Base-by-base conservation (phyloP, 2,329 filamentous ascomycete genomes). In the Aureobasidium sp. region DNA sequence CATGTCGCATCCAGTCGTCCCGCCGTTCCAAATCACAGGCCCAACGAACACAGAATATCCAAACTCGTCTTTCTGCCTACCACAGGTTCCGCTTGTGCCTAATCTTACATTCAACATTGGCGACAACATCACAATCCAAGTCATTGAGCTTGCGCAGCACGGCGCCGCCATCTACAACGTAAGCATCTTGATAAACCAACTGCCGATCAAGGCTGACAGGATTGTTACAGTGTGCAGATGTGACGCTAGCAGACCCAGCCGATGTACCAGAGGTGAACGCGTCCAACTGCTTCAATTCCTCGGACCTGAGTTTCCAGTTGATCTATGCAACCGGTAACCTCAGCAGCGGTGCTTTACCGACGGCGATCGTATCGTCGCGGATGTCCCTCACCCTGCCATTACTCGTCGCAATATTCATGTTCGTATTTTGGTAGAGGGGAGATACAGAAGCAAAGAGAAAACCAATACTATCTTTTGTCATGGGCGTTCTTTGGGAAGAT, bases 101-200 rank as follows among this genome's bases (percentile, higher is more conserved):
- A 88, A 89, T 68, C 77, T 86, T 48, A 84, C 76, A 1, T 87
- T 91, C 50, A 86, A 89, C 53, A 77, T 86, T 0, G 94, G 94
- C n/a, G 89, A 96, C 76, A 86, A 89, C 71, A 91, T 91, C 29
- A 96, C 92, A 0, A 94, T 97, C 62, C 92, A 97, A 72, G 75
- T 96, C 3, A 86, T 97, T 30, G 90, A 96, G 78, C 76, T 85
- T 8, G 92, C 92, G 15, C 78, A 90, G 63, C 91, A 96, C 70
- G 92, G 92, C 3, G 92, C 90, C 1, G 81, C 89, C 5, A 75
- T 97, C 42, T 96, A 87, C 71, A 91, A 89, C 64, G 89, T 92
- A 79, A 67, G 87, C 13, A 25, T 5, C 30, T 6, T 21, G 0
- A 25, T 21, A 3, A 2, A 1, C 1, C 1, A 5, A 2, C 16